These are phyloP conservation scores for Leucogyrophana mollusca DNA, from an alignment of 768 basidiomycete genomes.

Conservation along the genomic window DNA sequence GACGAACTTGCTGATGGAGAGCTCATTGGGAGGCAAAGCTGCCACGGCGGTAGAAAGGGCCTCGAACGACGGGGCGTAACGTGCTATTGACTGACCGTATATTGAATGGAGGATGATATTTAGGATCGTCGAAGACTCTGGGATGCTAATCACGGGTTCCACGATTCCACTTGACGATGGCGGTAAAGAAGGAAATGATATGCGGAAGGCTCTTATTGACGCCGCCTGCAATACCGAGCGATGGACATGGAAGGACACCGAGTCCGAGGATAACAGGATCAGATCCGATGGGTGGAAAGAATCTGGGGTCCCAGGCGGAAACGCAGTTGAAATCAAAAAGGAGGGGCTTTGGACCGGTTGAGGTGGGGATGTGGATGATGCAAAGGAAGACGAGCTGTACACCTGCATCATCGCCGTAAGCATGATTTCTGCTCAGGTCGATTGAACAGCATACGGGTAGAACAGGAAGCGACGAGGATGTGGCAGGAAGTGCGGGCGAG, in stretches of 20 bases:
- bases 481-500: too few species aligned
- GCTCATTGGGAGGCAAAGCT: slow-evolving; percentile 53
- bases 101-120: slow-evolving; percentile 66
- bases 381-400: too few species aligned
- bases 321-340: too few species aligned
- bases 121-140: slow-evolving; percentile 53
- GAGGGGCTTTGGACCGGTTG: too few species aligned
- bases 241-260: slow-evolving; percentile 29
- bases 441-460: too few species aligned
- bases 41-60: slow-evolving; percentile 53
- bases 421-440: too few species aligned
- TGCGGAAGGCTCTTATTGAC: not conserved
- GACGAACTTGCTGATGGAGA: slow-evolving; percentile 30
- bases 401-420: too few species aligned
- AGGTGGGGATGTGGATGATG: too few species aligned
- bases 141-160: slow-evolving; percentile 45
- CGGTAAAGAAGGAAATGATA: not conserved
- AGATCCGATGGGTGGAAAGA: slow-evolving; percentile 9
- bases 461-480: too few species aligned
- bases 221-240: not conserved
- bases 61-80: slow-evolving; percentile 59
- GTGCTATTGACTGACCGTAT: slow-evolving; percentile 63
- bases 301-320: too few species aligned
- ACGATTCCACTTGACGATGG: not conserved
- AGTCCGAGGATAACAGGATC: slow-evolving; percentile 20